Base-by-base conservation (phyloP, 257 asterid genomes). In the Gentiana straminea region DNA sequence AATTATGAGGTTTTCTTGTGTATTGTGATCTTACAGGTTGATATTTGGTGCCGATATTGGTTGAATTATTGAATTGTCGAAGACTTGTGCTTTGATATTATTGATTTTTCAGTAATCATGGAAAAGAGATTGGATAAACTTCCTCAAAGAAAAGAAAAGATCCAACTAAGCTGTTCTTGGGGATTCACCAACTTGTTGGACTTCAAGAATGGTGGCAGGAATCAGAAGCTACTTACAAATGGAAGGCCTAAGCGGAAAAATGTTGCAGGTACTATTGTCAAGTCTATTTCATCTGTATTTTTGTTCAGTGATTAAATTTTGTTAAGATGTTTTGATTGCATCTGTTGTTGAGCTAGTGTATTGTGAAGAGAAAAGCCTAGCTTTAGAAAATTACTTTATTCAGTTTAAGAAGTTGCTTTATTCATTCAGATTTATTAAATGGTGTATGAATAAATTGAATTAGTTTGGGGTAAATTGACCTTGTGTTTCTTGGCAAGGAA, bases 81-180 rank as follows among this genome's bases (percentile, higher is more conserved):
- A 11, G 15, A 7, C 35, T 38, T 48, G 45, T 33, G 57, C 38
- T 54, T 61, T 70, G 66, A 57, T 60, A 45, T 44, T 50, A 35
- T 35, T 34, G 59, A 43, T 4, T 41, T 41, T 41, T 24, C 45
- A 61, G 56, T 72, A 36, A 63, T 47, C 45, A 73, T 79, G 94
- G 81, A 73, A 6, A 74, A 67, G 67, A 79, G 80, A 70, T 68
- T 80, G 68, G 2, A 67, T 52, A 67, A 72, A 71, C 57, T 76
- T 56, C 55, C 59, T 58, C 67, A 63, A 63, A 32, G 55, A 55
- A 67, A 48, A 13, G 75, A 63, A 70, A 76, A 65, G 34, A 59
- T 45, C 55, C 84, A 72, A 51, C 35, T 77, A 66, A 83, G 72
- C 64, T 77, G 86, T 64, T 63, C 67, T 70, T 70, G 81, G 83